Base-by-base conservation (phyloP, 2,329 filamentous ascomycete species). In the Fusarium paranaense region DNA sequence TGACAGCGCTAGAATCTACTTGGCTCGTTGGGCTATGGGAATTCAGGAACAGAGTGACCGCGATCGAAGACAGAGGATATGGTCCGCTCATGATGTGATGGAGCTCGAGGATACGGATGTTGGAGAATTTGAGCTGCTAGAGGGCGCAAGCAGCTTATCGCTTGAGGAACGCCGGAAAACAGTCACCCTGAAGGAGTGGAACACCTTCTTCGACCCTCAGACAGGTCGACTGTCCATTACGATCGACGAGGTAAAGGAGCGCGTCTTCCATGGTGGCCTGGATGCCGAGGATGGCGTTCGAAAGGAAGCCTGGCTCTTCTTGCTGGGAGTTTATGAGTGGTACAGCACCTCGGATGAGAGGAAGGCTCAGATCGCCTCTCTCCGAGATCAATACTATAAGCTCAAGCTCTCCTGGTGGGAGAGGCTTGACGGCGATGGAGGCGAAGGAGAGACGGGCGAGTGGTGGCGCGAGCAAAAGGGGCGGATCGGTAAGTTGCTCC, bases 391-490 rank as follows among this genome's bases (percentile, higher is more conserved):
- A 77, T 99, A 98, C 81, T 94, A 98, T 68, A 93, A 95, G 73
- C 87, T 99, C 50, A 99, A 99, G 83, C 95, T 93, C 7, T 89
- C 93, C 0, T 99, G 97, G 97, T 99, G 97, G 97, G 95, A 98
- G 82, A 89, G 93, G 40, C 91, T 98, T 77, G 89, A 97, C 3
- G 95, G 98, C 66, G 90, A 95, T 16, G 91, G 94, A 33, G 92
- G 93, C 2, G 91, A 94, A 30, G 88, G 92, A 4, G 94, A 98
- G 75, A 90, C 96, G 76, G 93, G 93, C 30, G 97, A 99, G 79
- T 98, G 95, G 92, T 99, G 96, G 96, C 92, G 95, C 72, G 97
- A 99, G 82, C 97, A 99, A 82, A 94, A 93, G 81, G 92, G 91
- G 71, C 90, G 97, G 72, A 99, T 99, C 83, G 96, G 96, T 98